These are phyloP conservation scores for Cronartium quercuum DNA, from an alignment of 1,284 basidiomycete species.

Conservation along the genomic window DNA sequence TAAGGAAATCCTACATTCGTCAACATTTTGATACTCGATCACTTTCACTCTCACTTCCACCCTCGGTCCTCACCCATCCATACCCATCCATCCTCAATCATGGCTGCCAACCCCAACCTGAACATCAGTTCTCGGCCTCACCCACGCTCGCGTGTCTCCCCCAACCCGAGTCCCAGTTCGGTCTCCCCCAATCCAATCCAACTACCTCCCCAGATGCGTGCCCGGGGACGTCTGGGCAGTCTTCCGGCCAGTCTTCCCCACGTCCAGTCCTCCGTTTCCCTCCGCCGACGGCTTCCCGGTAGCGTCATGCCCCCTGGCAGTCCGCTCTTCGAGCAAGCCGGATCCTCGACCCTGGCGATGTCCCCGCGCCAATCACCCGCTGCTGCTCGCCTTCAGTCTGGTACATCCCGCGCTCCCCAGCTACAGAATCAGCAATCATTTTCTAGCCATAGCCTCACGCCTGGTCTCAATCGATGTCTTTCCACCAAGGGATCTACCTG, in stretches of 20 bases:
- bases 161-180: background rate
- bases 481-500: background rate
- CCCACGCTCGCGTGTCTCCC: background rate
- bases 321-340: constrained; percentile 1
- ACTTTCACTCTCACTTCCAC: no score
- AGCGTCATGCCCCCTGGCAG: background rate
- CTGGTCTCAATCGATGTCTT: background rate
- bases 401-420: background rate
- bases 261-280: background rate
- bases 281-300: background rate
- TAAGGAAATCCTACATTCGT: no score
- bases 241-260: background rate
- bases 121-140: no score
- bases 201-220: background rate
- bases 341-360: background rate
- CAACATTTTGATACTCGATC: no score
- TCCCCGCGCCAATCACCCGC: background rate
- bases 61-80: no score
- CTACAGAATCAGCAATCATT: background rate
- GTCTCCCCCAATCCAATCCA: background rate
- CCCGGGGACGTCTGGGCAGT: background rate
- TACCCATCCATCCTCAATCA: no score
- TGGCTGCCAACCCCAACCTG: no score
- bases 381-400: background rate
- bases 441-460: background rate